Evolutionary conservation across 2,329 filamentous ascomycete species (phyloP).

Genomic region (Ophiocordyceps camponoti-leonardi): DNA sequence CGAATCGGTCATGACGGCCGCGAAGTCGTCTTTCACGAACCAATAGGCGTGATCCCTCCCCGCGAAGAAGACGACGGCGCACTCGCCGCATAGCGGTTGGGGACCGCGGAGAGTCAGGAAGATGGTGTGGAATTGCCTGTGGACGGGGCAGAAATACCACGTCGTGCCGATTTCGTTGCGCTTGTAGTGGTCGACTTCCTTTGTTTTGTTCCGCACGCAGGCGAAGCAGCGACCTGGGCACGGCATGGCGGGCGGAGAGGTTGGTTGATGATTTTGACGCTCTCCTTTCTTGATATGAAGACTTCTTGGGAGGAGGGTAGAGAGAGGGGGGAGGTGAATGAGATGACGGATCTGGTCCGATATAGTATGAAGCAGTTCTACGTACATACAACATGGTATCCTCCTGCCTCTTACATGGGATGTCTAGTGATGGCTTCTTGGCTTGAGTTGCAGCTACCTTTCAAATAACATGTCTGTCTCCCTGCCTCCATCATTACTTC

Average conservation of each 20-base stretch:
- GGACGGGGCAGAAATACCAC: constrained; percentile 15
- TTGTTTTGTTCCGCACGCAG: not conserved
- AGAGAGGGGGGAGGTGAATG: too few species aligned
- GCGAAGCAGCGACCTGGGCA: constrained; percentile 11
- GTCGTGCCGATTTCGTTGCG: constrained; percentile 5
- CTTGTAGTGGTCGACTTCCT: constrained; percentile 7
- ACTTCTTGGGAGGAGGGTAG: too few species aligned
- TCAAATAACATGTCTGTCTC: too few species aligned
- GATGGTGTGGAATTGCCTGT: constrained; percentile 12
- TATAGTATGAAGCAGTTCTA: too few species aligned
- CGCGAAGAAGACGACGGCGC: constrained; percentile 12
- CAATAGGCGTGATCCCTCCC: constrained; percentile 7
- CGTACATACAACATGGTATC: too few species aligned
- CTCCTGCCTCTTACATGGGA: too few species aligned
- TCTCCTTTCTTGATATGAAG: too few species aligned
- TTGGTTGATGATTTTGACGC: too few species aligned
- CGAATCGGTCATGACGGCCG: constrained; percentile 1
- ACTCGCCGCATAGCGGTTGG: constrained; percentile 17
- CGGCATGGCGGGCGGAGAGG: constrained; percentile 2
- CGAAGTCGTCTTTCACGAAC: constrained; percentile 4
- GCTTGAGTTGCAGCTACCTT: too few species aligned
- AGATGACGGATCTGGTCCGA: too few species aligned
- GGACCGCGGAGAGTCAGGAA: not conserved
- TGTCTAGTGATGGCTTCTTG: too few species aligned
- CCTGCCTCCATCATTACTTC: too few species aligned